phyloP scores from a whole-genome alignment of 225 moss, liverwort and hornwort species.

The Physcomitrellopsis africana region DNA sequence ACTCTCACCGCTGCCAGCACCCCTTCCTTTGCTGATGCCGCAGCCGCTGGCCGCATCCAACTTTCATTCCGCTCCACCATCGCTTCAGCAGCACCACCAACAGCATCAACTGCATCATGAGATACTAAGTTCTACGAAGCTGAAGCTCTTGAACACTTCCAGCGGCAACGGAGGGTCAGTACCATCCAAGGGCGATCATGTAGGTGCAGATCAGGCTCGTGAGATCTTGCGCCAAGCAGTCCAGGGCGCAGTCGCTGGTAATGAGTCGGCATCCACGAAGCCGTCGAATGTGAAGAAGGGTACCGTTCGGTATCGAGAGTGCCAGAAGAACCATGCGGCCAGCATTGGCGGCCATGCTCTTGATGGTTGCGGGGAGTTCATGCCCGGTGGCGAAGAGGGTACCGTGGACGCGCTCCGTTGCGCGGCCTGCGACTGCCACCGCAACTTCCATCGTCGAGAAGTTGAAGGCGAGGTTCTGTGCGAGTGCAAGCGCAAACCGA shows the following conservation, averaged over 20 bases:
- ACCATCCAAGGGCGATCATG: slow-evolving; percentile 39
- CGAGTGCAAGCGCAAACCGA: slow-evolving; percentile 47
- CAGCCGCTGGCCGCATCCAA: slow-evolving; percentile 35
- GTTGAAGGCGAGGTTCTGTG: slow-evolving; percentile 83
- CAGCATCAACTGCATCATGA: slow-evolving; percentile 30
- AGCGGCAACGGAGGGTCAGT: slow-evolving; percentile 58
- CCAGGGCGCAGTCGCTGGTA: slow-evolving; percentile 25
- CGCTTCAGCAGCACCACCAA: slow-evolving; percentile 5
- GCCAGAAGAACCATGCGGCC: slow-evolving; percentile 99
- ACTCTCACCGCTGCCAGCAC: slow-evolving; percentile 22
- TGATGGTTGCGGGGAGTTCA: slow-evolving; percentile 99
- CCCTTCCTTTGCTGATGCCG: slow-evolving; percentile 42
- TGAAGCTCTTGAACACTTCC: slow-evolving; percentile 48
- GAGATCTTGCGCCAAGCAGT: slow-evolving; percentile 60
- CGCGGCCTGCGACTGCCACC: slow-evolving; percentile 95
- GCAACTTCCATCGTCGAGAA: slow-evolving; percentile 96
- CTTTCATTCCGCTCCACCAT: slow-evolving; percentile 33
- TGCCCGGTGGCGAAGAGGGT: slow-evolving; percentile 93
- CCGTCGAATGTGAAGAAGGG: slow-evolving; percentile 49
- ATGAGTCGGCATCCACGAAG: slow-evolving; percentile 34
- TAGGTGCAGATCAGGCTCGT: slow-evolving; percentile 54
- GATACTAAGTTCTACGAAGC: slow-evolving; percentile 30
- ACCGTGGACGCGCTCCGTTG: slow-evolving; percentile 83
- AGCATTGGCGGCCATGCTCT: slow-evolving; percentile 97
- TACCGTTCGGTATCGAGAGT: slow-evolving; percentile 81